phyloP scores from a whole-genome alignment of 2,329 filamentous ascomycete species.

The Aureobasidium sp. region DNA sequence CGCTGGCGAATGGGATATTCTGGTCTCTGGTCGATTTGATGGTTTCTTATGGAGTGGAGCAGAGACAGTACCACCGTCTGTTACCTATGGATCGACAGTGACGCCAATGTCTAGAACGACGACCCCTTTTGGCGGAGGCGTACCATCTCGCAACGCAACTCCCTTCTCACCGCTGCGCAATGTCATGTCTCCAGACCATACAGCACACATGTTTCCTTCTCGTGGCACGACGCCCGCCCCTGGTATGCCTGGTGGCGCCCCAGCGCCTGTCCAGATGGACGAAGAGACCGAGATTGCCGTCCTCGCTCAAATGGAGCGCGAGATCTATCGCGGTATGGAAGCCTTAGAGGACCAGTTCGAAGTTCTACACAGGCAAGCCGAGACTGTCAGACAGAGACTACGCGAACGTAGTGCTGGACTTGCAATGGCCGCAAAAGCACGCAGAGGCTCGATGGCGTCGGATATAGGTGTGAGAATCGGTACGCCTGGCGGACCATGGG shows the following conservation, averaged over 20 bases:
- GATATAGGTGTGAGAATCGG: slow-evolving; percentile 36
- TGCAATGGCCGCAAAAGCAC: slow-evolving; percentile 54
- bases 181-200: slow-evolving; percentile 19
- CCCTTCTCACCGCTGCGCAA: slow-evolving; percentile 34
- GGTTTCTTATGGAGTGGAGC: slow-evolving; percentile 93
- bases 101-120: slow-evolving; percentile 38
- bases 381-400: slow-evolving; percentile 68
- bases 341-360: slow-evolving; percentile 90
- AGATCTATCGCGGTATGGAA: slow-evolving; percentile 93
- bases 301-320: slow-evolving; percentile 82
- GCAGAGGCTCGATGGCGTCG: slow-evolving; percentile 48
- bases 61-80: slow-evolving; percentile 44
- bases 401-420: slow-evolving; percentile 78
- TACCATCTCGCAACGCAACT: slow-evolving; percentile 42
- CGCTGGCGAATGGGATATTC: slow-evolving; percentile 90
- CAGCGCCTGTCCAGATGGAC: slow-evolving; percentile 72
- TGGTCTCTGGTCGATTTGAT: slow-evolving; percentile 88
- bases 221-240: slow-evolving; percentile 26
- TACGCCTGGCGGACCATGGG: slow-evolving; percentile 33
- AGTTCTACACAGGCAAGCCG: slow-evolving; percentile 76
- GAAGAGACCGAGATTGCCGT: slow-evolving; percentile 90
- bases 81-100: slow-evolving; percentile 28
- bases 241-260: slow-evolving; percentile 31
- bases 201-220: slow-evolving; percentile 26
- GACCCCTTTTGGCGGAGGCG: slow-evolving; percentile 49